Percentiles rank a stretch among this genome's conserved stretches.
These are phyloP conservation scores for Dioszegia hungarica DNA, from an alignment of 768 basidiomycete genomes.

Conservation along the genomic window DNA sequence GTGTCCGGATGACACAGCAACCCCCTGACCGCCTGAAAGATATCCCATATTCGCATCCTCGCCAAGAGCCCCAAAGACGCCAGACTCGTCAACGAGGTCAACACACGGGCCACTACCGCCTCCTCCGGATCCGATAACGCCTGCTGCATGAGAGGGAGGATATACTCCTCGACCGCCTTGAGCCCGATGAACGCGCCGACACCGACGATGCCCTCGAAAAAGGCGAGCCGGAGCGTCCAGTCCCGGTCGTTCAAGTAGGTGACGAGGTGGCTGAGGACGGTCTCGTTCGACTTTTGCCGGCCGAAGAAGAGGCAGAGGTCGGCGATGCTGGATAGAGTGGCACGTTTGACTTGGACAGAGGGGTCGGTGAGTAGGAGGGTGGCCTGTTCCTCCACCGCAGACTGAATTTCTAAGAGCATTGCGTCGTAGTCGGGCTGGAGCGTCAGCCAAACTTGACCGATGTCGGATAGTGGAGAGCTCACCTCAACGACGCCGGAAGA, in stretches of 20 bases:
- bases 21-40: conserved; percentile 75
- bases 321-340: conserved; percentile 79
- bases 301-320: conserved; percentile 90
- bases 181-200: conserved; percentile 92
- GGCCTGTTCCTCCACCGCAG: conserved; percentile 78
- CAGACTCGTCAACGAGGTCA: conserved; percentile 79
- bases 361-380: conserved; percentile 80
- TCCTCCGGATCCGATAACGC: conserved; percentile 95
- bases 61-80: conserved; percentile 79
- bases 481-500: conserved; percentile 73
- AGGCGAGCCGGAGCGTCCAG: conserved; percentile 83
- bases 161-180: conserved; percentile 88
- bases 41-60: conserved; percentile 86
- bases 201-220: conserved; percentile 92
- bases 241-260: conserved; percentile 74
- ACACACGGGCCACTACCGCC: conserved; percentile 81
- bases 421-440: conserved; percentile 85
- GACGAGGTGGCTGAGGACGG: conserved; percentile 82
- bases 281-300: conserved; percentile 87
- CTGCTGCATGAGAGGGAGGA: conserved; percentile 92
- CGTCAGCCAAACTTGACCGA: conserved; percentile 10
- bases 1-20: conserved; percentile 92
- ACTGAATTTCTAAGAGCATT: conserved; percentile 77
- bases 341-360: conserved; percentile 83
- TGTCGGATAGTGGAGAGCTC: conserved; percentile 13